Evolutionary conservation across 139 green algal genomes (phyloP), one percentile per base, ranked within the genome.

Genomic region (Picochlorum sp.): DNA sequence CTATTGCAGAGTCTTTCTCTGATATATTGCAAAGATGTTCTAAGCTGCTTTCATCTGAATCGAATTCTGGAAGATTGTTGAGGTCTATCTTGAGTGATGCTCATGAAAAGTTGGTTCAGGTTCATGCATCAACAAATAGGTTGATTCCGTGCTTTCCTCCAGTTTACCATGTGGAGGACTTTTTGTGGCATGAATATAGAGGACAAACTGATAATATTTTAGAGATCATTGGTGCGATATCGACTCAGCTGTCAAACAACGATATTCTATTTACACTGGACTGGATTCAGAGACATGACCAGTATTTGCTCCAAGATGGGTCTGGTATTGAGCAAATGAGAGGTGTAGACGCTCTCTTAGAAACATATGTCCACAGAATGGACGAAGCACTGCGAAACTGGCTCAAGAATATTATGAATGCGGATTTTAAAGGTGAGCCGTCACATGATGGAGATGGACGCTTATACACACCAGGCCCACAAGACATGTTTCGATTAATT

Each of bases 401-500:
- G 89, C 86, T 83, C 61, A 70, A 56, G 49, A 92, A 92, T 77
- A 96, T 96, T 61, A 68, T 96, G 11, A 72, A 89, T 55, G 68
- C 49, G 4, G 73, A 79, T 71, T 69, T 77, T 57, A 69, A 65
- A 55, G 45, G 34, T 11, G 75, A 86, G 70, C 86, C 86, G 23
- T 82, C 84, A 59, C 26, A 67, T 47, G 47, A 34, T 16, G 68
- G 76, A 0, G 70, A 87, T 23, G 89, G 89, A 55, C 76, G 63
- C 47, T 57, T 95, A 57, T 88, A 71, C 50, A 96, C 90, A 0
- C 83, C 87, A 15, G 90, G 86, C 2, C 72, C 81, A 2, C 75
- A 90, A 4, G 89, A 96, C 59, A 87, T 96, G 64, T 96, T 96
- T 80, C 78, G 90, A 23, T 90, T 96, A 61, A 76, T 96, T 23